Evolutionary conservation across 2,329 filamentous ascomycete species (phyloP), one percentile per base, ranked within the genome.

Genomic region (Colletotrichum endophyticum): DNA sequence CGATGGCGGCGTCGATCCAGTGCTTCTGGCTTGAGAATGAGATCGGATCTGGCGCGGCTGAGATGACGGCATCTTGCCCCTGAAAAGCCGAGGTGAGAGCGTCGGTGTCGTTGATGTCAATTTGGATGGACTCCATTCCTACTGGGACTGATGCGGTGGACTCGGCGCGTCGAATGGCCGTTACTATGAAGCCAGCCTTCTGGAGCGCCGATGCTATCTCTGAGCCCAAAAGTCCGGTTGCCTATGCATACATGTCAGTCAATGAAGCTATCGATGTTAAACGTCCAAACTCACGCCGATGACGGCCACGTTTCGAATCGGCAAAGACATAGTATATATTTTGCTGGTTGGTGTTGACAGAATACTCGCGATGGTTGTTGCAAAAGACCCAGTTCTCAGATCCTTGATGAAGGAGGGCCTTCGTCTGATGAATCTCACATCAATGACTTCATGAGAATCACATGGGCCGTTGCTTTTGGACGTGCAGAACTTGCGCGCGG

Each of bases 21-120:
- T 84, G 84, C 36, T 84, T 82, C 78, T 92, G 90, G 19, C 83
- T 82, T 73, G 91, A 88, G 2, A 75, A 30, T 6, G 79, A 66
- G 15, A 72, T 73, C 11, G 77, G 57, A 8, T 89, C 80, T 19
- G 85, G 86, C 22, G 91, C 84, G 2, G 87, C 83, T 16, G 86
- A 87, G 32, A 92, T 82, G 19, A 93, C 85, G 0, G 88, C 92
- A 75, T 93, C 91, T 73, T 92, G 88, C 61, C 88, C 90, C 63
- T 86, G 78, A 61, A 94, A 87, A 0, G 89, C 90, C 1, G 84
- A 78, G 0, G 83, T 86, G n/a, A 94, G 86, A 19, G 88, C 88
- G 0, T 86, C 81, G 5, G 87, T 80, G 8, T 72, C 70, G 25
- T 63, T 68, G 64, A 84, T 83, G 79, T 86, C 87, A 32, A 85